Percentiles rank a stretch among this genome's conserved stretches.
Evolutionary conservation across 176 grass and related monocot species (phyloP).

Genomic region (Bolboschoenus planiculmis): DNA sequence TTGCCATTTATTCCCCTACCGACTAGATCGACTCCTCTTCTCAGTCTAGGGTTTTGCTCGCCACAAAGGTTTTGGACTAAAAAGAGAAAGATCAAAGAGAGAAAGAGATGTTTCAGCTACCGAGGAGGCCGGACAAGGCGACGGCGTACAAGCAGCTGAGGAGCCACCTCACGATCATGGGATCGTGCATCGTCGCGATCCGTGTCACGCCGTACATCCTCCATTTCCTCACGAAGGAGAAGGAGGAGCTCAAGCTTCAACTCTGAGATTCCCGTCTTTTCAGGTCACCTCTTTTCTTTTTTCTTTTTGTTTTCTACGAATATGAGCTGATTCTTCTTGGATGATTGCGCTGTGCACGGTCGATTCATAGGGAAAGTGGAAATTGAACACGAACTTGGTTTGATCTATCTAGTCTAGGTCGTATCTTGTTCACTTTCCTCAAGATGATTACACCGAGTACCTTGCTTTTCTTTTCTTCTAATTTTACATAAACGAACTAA

Average conservation of each 20-base stretch:
- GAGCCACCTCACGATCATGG: constrained; percentile 38
- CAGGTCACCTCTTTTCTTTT: background rate
- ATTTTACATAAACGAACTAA: background rate
- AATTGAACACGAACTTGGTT: background rate
- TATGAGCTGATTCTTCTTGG: background rate
- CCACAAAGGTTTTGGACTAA: background rate
- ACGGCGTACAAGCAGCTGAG: constrained; percentile 32
- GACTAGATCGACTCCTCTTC: background rate
- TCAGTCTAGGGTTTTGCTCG: constrained; percentile 17
- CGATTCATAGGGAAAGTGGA: background rate
- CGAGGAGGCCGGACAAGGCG: constrained; percentile 13
- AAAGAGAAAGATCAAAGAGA: background rate
- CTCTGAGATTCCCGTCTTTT: constrained; percentile 24
- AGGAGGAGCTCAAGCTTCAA: constrained; percentile 52
- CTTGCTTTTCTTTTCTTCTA: background rate
- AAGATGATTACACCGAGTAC: background rate
- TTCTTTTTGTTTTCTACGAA: background rate
- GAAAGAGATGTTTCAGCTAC: background rate
- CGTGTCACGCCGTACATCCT: constrained; percentile 42
- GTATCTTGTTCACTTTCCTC: background rate
- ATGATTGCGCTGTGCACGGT: background rate
- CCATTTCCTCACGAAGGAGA: constrained; percentile 40
- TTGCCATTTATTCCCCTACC: background rate
- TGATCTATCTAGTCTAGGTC: background rate
- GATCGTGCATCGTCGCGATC: constrained; percentile 24